Evolutionary conservation across 306 rosid species (phyloP), one percentile per base, ranked within the genome.

Genomic region (Malus sieversii): DNA sequence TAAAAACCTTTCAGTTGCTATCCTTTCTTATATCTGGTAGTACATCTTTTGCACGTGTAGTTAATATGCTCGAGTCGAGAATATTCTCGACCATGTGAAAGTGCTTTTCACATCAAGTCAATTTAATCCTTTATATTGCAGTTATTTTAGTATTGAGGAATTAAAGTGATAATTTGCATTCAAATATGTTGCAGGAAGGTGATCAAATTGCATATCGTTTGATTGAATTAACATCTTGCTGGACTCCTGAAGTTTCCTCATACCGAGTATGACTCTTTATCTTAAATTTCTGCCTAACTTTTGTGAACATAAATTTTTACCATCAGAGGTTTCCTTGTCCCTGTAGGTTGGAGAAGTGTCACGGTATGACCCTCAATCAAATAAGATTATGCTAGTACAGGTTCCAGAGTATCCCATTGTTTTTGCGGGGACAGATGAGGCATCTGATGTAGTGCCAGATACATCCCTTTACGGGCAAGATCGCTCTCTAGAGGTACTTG

Each of bases 181-280:
- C 18, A 77, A 66, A 52, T 80, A 70, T 64, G 55, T 74, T 79
- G 79, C 91, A 96, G 98, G 85, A 79, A 79, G 98, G 91, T 72
- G 89, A 89, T 77, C 76, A 82, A 76, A 81, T 96, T 81, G 98
- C 97, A 4, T 96, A 96, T 86, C 88, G 93, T 51, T 86, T 96
- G 86, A 75, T 96, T 72, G 99, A 96, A 75, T 81, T 96, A 78
- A 87, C 99, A 80, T 51, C 83, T n/a, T 83, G 96, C 66, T 92
- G 97, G 98, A 87, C 97, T 29, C 98, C 99, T 5, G 98, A 92
- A 86, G 67, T 90, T 22, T 90, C 93, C 80, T 78, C 97, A 79
- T 92, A 85, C 83, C 91, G 99, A 74, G 99, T 96, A 90, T 42
- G 38, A 75, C 45, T 78, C 72, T 61, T 73, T 22, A 78, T 42